Base-by-base conservation (phyloP, 1,139 yeast genomes). In the Debaryomyces psychrophilus region DNA sequence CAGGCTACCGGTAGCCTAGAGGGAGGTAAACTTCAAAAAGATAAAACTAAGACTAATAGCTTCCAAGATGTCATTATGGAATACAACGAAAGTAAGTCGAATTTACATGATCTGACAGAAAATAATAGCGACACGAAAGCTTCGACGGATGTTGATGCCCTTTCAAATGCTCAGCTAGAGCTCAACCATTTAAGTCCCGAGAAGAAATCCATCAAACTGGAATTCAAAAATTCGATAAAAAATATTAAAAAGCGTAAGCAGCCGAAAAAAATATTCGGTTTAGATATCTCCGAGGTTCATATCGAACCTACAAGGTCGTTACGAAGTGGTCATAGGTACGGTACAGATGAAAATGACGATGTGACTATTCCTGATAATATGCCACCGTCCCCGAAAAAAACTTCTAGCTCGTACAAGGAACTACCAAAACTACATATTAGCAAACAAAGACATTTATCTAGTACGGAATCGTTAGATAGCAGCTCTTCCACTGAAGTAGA, bases 261-360 rank as follows among this genome's bases (percentile, higher is more conserved):
- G 7, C 44, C 44, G 15, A 49, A 48, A 28, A 55, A 44, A 44
- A 42, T 63, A 1, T 45, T 58, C 23, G 66, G 68, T 1, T 50
- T 64, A 33, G 66, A 62, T 25, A 46, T 62, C n/a, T 50, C 55
- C 17, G 62, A 58, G 34, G 50, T 53, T 4, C 50, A 45, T n/a
- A 37, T 65, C 8, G 62, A 57, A 41, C 60, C 65, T 3, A 45
- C 42, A 3, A 58, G 60, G 40, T 50, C 58, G 3, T 46, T 64
- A 23, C 50, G 68, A 44, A 62, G 60, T 49, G 66, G 67, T 2
- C 57, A 57, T 34, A 48, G 25, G 3, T 61, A 50, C 48, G 66
- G 66, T 3, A 37, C 41, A 11, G 37, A 40, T 15, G 36, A 39
- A 28, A 31, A 17, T 18, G 12, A 31, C 17, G 43, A 18, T 20